phyloP scores from a whole-genome alignment of 192 early-diverging fungal species.

The Linnemannia elongata region DNA sequence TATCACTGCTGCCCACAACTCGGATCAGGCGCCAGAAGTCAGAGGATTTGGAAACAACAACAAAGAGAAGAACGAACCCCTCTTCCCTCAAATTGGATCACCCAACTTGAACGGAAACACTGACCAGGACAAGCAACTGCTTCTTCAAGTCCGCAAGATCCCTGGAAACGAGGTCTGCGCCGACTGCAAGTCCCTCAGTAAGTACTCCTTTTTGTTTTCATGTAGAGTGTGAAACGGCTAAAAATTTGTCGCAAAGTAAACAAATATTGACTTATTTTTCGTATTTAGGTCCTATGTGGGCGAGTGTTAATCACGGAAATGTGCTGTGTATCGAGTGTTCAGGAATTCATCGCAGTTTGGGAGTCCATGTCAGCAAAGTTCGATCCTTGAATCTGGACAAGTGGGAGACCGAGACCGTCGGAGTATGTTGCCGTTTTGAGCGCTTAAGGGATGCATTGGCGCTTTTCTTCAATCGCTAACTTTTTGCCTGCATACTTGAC shows the following conservation, averaged over 20 bases:
- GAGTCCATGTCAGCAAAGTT: slow-evolving; percentile 90
- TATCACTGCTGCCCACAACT: slow-evolving; percentile 67
- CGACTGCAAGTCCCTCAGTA: slow-evolving; percentile 67
- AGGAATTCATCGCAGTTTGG: slow-evolving; percentile 92
- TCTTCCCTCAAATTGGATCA: slow-evolving; percentile 41
- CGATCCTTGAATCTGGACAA: slow-evolving; percentile 87
- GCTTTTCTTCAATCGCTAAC: slow-evolving; percentile 55
- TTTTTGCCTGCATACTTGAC: background rate
- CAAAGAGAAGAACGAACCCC: slow-evolving; percentile 34
- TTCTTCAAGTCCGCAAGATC: slow-evolving; percentile 59
- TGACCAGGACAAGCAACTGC: slow-evolving; percentile 57
- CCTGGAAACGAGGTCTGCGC: slow-evolving; percentile 70
- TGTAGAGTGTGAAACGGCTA: background rate
- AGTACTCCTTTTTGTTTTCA: background rate
- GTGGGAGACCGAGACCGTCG: slow-evolving; percentile 84
- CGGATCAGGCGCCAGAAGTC: slow-evolving; percentile 60
- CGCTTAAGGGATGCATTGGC: background rate
- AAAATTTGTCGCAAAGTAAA: background rate
- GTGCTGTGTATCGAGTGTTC: slow-evolving; percentile 92
- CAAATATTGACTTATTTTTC: background rate
- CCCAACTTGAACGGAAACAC: slow-evolving; percentile 55
- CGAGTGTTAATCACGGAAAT: slow-evolving; percentile 84
- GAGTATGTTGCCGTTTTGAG: slow-evolving; percentile 40
- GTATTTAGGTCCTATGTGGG: slow-evolving; percentile 81
- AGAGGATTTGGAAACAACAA: slow-evolving; percentile 36